Base-by-base conservation (phyloP, 257 asterid genomes). In the Marsdenia floribunda region DNA sequence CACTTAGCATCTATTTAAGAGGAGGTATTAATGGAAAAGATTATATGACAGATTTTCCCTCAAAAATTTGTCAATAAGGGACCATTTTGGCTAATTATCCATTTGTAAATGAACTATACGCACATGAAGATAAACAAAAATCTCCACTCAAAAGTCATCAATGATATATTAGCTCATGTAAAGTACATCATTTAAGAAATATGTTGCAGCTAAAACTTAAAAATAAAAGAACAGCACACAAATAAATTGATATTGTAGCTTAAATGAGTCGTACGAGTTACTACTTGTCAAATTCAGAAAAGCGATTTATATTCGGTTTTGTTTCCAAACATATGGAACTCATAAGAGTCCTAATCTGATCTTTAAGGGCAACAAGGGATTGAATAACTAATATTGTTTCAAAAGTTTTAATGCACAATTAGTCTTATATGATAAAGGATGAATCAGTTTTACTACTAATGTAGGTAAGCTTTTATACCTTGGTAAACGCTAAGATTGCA, bases 401-500 rank as follows among this genome's bases (percentile, higher is more conserved):
- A 19, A 14, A 18, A 65, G 29, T 37, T 37, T 37, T 33, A 64
- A 64, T 64, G 49, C 71, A 66, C 29, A 6, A 19, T 5, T 38
- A 38, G 3, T 66, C 71, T 37, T 38, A 26, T 19, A 66, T 18
- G 54, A 57, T 53, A 26, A 53, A 1, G 21, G 24, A 75, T 29
- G 49, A 6, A 38, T 13, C 52, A 58, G 54, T n/a, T 64, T 44
- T 21, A 46, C n/a, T 57, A 6, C 12, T 16, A 33, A 35, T 21
- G 2, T 58, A 9, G 37, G 47, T 14, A 58, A 70, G 53, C 46
- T n/a, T 47, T 22, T 50, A 10, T 82, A 91, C 97, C 97, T 87
- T 83, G 64, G 77, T 65, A 81, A 84, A 80, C 79, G 88, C 77
- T 75, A 92, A 83, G 71, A 87, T 84, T 76, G 87, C 73, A 83